These are phyloP conservation scores for Sarcodon aspratus DNA, from an alignment of 768 basidiomycete genomes.

Conservation along the genomic window DNA sequence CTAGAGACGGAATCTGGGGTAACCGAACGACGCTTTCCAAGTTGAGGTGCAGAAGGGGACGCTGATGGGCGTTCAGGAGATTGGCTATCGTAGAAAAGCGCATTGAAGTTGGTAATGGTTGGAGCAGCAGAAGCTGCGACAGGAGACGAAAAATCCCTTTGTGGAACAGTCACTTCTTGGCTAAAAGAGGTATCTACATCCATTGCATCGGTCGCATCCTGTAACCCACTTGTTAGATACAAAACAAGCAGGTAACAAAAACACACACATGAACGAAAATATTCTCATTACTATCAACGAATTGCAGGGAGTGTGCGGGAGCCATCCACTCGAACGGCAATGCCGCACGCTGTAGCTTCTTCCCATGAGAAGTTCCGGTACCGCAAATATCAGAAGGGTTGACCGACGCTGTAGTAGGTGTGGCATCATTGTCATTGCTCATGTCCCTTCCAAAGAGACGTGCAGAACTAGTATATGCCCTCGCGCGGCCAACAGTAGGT, in stretches of 20 bases:
- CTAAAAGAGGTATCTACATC: conserved; percentile 50
- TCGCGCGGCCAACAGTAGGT: conserved; percentile 23
- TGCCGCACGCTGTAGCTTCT: conserved; percentile 49
- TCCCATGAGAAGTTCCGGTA: conserved; percentile 31
- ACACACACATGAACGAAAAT: conserved; percentile 18
- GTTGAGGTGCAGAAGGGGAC: conserved; percentile 26
- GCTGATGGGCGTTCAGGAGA: conserved; percentile 29
- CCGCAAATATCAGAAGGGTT: conserved; percentile 20
- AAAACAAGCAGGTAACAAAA: conserved; percentile 4
- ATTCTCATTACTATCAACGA: conserved; percentile 15
- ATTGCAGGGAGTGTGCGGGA: conserved; percentile 15
- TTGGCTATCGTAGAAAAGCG: conserved; percentile 47
- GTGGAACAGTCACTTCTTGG: not conserved
- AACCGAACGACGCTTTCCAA: conserved; percentile 21
- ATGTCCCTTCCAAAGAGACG: conserved; percentile 67
- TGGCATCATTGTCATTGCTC: conserved; percentile 37
- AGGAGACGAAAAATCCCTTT: conserved; percentile 1
- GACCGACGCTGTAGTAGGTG: conserved; percentile 20
- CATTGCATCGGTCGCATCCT: conserved; percentile 53
- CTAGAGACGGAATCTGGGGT: conserved; percentile 13
- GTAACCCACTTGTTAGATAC: not conserved
- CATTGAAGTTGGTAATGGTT: conserved; percentile 40
- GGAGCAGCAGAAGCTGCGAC: conserved; percentile 38
- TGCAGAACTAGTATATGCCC: conserved; percentile 53
- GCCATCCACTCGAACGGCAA: conserved; percentile 53